These are phyloP conservation scores for Scytalidium sp. DNA, from an alignment of 2,329 filamentous ascomycete species.

Conservation along the genomic window DNA sequence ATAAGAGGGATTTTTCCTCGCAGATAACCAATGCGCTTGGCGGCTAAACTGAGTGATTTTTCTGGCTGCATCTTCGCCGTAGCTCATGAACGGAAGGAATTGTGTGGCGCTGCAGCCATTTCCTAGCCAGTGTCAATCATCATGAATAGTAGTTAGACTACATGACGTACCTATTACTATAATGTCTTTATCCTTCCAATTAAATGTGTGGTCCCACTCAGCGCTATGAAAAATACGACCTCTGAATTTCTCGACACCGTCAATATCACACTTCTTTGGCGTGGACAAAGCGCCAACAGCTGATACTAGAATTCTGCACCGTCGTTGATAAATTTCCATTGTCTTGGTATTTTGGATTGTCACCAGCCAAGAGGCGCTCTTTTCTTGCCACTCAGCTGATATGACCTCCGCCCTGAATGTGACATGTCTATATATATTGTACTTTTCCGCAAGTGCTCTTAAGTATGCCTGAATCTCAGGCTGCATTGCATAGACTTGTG, in stretches of 20 bases:
- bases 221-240: slow-evolving; percentile 4
- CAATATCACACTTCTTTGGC: not conserved
- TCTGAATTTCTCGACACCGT: slow-evolving; percentile 2
- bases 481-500: not conserved
- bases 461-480: slow-evolving; percentile 2
- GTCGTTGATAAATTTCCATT: not conserved
- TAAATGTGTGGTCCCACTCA: slow-evolving; percentile 3
- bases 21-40: not conserved
- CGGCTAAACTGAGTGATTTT: not conserved
- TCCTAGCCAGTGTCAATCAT: too few species aligned
- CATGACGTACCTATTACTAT: slow-evolving; percentile 1
- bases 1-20: not conserved
- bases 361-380: not conserved
- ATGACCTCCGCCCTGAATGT: not conserved
- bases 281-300: not conserved
- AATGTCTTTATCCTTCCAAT: slow-evolving; percentile 2
- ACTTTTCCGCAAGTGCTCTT: not conserved
- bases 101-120: slow-evolving; percentile 4
- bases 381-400: not conserved
- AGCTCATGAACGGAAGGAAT: slow-evolving; percentile 2
- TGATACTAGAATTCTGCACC: not conserved
- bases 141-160: too few species aligned
- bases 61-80: not conserved
- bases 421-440: not conserved
- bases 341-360: slow-evolving; percentile 1